phyloP scores from a whole-genome alignment of 2,329 filamentous ascomycete species.

The Dactylellina drechsleri region DNA sequence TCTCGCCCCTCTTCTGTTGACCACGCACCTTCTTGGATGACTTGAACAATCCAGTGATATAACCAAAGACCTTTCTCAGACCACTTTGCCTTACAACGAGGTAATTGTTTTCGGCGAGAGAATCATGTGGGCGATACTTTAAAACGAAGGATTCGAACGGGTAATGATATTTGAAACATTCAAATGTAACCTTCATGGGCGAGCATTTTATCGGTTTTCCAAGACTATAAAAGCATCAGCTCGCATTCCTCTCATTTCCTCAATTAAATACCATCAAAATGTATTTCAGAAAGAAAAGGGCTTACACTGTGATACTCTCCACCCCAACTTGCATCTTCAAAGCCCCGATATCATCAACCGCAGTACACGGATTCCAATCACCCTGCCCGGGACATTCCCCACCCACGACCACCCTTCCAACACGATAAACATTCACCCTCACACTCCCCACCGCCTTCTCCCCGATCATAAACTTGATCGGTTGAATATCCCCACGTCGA shows the following conservation, averaged over 20 bases:
- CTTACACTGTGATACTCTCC: slow-evolving; percentile 40
- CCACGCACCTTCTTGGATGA: background rate
- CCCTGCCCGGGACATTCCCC: slow-evolving; percentile 3
- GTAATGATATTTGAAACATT: slow-evolving; percentile 17
- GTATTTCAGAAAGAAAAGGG: background rate
- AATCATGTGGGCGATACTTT: slow-evolving; percentile 29
- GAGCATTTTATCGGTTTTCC: slow-evolving; percentile 2
- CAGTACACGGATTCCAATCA: slow-evolving; percentile 36
- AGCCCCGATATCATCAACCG: slow-evolving; percentile 38
- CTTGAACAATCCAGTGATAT: slow-evolving; percentile 10
- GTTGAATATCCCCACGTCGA: slow-evolving; percentile 1
- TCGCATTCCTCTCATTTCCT: too few relatives aligned
- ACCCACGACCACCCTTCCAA: background rate
- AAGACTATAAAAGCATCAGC: slow-evolving; percentile 4
- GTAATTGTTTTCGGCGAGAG: slow-evolving; percentile 23
- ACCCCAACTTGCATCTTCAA: slow-evolving; percentile 32
- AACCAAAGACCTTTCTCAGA: slow-evolving; percentile 6
- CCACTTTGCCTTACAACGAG: slow-evolving; percentile 1
- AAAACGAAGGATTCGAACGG: slow-evolving; percentile 42
- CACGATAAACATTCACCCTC: slow-evolving; percentile 37
- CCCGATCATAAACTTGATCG: slow-evolving; percentile 36
- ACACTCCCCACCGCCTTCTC: slow-evolving; percentile 30
- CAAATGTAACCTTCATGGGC: background rate
- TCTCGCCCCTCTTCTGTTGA: background rate
- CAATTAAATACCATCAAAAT: too few relatives aligned